Base-by-base conservation (phyloP, 1,284 basidiomycete genomes). In the Ustilago cynodontis region DNA sequence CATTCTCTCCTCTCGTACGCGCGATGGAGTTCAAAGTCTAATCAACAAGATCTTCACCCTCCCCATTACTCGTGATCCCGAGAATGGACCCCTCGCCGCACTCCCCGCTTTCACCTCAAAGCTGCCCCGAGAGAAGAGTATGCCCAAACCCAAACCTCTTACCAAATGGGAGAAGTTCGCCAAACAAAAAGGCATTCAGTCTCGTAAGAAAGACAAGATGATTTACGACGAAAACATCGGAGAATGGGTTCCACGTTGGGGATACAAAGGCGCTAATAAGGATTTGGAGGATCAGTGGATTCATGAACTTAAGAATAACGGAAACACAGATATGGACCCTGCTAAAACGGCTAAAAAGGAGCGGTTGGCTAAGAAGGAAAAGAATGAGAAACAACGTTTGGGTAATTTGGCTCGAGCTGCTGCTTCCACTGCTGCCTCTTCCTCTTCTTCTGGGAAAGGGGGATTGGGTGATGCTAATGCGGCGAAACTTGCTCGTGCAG, bases 91-190 rank as follows among this genome's bases (percentile, higher is more conserved):
- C 0, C 89, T 96, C 59, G 94, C 93, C 1, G 88, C 91, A 66
- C 91, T 98, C 3, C 95, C 96, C 0, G 33, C 65, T 14, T 75
- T 79, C 45, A 86, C 90, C 1, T 91, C 94, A 6, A 90, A 88
- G 6, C 89, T 98, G 1, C 96, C 96, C 0, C 91, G 96, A 35
- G 90, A 95, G 50, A 99, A 99, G 87, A 93, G 93, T 1, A 88
- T 98, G 26, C 96, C 96, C 0, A 95, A 95, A 84, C 92, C 93
- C 4, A 97, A 96, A 87, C 92, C 93, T 4, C 90, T 90, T 54
- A 98, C 96, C 16, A 99, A 98, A 87, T 99, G 97, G 97, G 94
- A 98, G 88, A 90, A 91, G 71, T 99, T 98, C 83, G 96, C 96
- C 16, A 91, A 92, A 64, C 92, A 93, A 49, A 98, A 98, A 88